These are phyloP conservation scores for Penicillium hordei DNA, from an alignment of 2,329 filamentous ascomycete genomes.

Conservation along the genomic window DNA sequence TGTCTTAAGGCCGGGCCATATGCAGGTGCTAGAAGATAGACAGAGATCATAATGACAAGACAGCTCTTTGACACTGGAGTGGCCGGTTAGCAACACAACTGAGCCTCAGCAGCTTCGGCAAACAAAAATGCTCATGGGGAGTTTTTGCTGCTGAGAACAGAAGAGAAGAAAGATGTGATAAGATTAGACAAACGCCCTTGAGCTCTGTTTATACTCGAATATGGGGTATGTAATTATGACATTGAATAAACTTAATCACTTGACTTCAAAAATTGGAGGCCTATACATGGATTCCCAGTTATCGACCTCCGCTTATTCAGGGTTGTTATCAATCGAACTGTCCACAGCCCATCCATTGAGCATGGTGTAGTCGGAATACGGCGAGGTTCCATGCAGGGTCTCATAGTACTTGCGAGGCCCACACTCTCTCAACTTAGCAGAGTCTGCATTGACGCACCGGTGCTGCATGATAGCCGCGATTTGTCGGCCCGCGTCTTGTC, in stretches of 20 bases:
- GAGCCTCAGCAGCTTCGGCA: background rate
- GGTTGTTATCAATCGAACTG: constrained; percentile 29
- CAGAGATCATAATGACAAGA: background rate
- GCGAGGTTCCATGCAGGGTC: constrained; percentile 32
- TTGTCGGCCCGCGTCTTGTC: constrained; percentile 49
- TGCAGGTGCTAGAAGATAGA: too few species aligned
- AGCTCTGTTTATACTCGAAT: background rate
- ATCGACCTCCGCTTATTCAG: constrained; percentile 8
- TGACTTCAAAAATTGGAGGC: background rate
- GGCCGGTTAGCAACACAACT: background rate
- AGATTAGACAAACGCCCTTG: background rate
- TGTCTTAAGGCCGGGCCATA: too few species aligned
- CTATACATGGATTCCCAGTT: background rate
- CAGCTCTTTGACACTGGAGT: background rate
- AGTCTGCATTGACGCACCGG: constrained; percentile 20
- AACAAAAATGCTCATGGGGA: background rate
- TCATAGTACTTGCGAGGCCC: constrained; percentile 29
- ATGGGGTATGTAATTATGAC: background rate
- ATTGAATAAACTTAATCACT: background rate
- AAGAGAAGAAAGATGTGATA: background rate
- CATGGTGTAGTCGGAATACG: constrained; percentile 28
- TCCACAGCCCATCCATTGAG: constrained; percentile 33
- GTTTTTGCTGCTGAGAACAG: background rate
- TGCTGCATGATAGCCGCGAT: constrained; percentile 29
- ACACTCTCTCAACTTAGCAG: constrained; percentile 19